phyloP scores from a whole-genome alignment of 164 flowering plant genomes.

The Akebia trifoliata region DNA sequence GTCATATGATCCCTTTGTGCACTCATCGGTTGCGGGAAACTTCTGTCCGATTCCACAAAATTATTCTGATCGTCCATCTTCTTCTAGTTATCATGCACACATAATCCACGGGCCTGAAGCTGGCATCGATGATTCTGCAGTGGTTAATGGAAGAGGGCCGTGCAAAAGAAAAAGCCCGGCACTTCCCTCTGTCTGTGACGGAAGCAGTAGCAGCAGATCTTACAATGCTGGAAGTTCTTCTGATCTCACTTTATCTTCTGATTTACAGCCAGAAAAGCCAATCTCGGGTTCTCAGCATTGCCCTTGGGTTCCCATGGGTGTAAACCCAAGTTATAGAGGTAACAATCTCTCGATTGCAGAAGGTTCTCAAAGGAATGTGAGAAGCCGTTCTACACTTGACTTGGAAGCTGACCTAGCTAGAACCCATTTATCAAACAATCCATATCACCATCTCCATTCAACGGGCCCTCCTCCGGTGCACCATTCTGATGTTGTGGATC shows the following conservation, averaged over 20 bases:
- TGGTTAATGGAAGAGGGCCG: conserved; percentile 41
- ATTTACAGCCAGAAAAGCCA: conserved; percentile 40
- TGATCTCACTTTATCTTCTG: conserved; percentile 29
- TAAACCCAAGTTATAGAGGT: conserved; percentile 28
- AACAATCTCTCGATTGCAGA: conserved; percentile 40
- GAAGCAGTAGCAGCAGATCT: conserved; percentile 41
- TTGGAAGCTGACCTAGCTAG: conserved; percentile 39
- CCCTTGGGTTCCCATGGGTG: conserved; percentile 33
- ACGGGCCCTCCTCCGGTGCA: conserved; percentile 25
- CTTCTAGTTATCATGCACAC: conserved; percentile 29
- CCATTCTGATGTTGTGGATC: conserved; percentile 30
- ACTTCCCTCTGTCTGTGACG: conserved; percentile 35
- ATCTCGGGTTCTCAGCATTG: conserved; percentile 32
- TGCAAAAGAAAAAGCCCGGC: conserved; percentile 66
- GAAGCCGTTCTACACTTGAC: conserved; percentile 52
- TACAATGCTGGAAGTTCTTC: conserved; percentile 34
- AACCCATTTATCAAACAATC: conserved; percentile 33
- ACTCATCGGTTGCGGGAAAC: conserved; percentile 24
- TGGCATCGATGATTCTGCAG: conserved; percentile 27
- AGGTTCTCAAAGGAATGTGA: conserved; percentile 55
- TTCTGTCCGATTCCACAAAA: conserved; percentile 25
- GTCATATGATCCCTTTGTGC: conserved; percentile 34
- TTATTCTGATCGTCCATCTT: conserved; percentile 30
- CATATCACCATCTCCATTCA: conserved; percentile 26
- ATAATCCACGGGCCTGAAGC: conserved; percentile 23